phyloP scores from a whole-genome alignment of 805 yeast species.

The Spathaspora hagerdaliae region DNA sequence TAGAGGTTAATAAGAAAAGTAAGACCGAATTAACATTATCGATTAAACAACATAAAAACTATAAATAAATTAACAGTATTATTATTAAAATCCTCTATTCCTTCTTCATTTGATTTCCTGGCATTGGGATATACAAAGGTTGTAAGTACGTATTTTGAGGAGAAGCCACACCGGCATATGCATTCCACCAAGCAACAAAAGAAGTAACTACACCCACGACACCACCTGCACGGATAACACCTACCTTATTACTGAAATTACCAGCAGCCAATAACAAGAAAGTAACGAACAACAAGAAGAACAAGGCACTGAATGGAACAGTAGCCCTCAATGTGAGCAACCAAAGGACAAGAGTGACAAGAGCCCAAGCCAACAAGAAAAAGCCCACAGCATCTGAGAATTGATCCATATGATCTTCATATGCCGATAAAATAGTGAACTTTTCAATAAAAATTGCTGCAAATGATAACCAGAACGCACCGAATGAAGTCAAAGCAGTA shows the following conservation, averaged over 20 bases:
- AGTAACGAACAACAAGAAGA: constrained; percentile 52
- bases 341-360: constrained; percentile 52
- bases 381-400: constrained; percentile 51
- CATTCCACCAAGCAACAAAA: too few relatives aligned
- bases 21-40: too few relatives aligned
- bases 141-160: constrained; percentile 55
- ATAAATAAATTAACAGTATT: not conserved
- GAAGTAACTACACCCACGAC: constrained; percentile 55
- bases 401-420: constrained; percentile 34
- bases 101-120: constrained; percentile 5
- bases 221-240: constrained; percentile 56
- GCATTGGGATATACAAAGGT: constrained; percentile 40
- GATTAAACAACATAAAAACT: too few relatives aligned
- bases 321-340: constrained; percentile 63
- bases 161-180: constrained; percentile 60
- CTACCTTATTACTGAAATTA: constrained; percentile 40
- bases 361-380: constrained; percentile 59
- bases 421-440: constrained; percentile 58
- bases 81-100: not conserved
- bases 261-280: constrained; percentile 52
- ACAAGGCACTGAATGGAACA: constrained; percentile 55
- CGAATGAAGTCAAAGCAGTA: constrained; percentile 55
- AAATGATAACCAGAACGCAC: constrained; percentile 67
- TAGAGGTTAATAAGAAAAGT: too few relatives aligned
- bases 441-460: constrained; percentile 56